A percentile compares a stretch with the other conserved stretches of the same genome.
phyloP scores from a whole-genome alignment of 2,329 filamentous ascomycete species.

The Emmonsiellopsis sp. region DNA sequence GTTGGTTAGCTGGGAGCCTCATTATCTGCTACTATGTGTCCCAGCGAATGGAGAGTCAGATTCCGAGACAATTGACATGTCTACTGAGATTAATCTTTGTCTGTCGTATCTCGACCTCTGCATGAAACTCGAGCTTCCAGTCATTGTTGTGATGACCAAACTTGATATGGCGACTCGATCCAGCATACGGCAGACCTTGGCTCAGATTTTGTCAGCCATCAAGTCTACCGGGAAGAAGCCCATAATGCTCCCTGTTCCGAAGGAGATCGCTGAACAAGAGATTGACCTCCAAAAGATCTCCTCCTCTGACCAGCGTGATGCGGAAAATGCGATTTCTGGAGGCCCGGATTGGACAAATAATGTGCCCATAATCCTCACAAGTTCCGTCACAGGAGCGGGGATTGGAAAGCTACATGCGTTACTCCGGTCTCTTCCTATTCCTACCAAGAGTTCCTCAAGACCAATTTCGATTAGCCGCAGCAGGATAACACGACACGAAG shows the following conservation, averaged over 20 bases:
- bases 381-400: constrained; percentile 74
- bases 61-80: constrained; percentile 19
- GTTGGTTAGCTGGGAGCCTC: constrained; percentile 89
- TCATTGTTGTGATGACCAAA: constrained; percentile 82
- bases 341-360: constrained; percentile 35
- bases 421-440: constrained; percentile 65
- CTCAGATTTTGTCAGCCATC: constrained; percentile 64
- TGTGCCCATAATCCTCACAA: constrained; percentile 82
- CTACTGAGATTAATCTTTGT: constrained; percentile 58
- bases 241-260: constrained; percentile 50
- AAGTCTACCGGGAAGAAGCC: constrained; percentile 69
- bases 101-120: constrained; percentile 78
- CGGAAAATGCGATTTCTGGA: constrained; percentile 45
- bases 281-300: constrained; percentile 51
- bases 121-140: constrained; percentile 65
- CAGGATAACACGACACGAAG: constrained; percentile 37
- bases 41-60: constrained; percentile 63
- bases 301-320: constrained; percentile 47
- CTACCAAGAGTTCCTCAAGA: constrained; percentile 36
- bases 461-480: constrained; percentile 10
- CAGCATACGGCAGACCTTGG: constrained; percentile 61
- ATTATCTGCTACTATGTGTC: constrained; percentile 86
- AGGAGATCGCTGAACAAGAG: constrained; percentile 40
- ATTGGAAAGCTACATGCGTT: constrained; percentile 76
- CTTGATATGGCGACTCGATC: constrained; percentile 72